These are phyloP conservation scores for Zhuliangozyma parablackwelliae DNA, from an alignment of 1,139 yeast species.

Conservation along the genomic window DNA sequence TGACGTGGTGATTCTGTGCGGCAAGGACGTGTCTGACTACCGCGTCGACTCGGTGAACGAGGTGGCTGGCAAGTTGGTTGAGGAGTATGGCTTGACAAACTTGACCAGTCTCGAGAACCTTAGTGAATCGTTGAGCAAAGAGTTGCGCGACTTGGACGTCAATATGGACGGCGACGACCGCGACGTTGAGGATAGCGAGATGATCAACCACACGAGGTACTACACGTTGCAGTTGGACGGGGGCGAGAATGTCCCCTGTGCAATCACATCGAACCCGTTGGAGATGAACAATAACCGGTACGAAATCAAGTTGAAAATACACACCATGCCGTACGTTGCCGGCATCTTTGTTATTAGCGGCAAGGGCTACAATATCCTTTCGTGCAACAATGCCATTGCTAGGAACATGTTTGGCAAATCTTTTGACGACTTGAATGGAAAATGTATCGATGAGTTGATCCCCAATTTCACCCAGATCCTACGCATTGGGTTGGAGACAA, in stretches of 20 bases:
- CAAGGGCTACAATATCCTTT: conserved; percentile 41
- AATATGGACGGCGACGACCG: conserved; percentile 12
- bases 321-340: conserved; percentile 80
- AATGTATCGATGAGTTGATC: conserved; percentile 52
- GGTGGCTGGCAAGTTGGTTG: conserved; percentile 39
- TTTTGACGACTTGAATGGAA: conserved; percentile 42
- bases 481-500: conserved; percentile 41
- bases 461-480: conserved; percentile 63
- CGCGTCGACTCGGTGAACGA: conserved; percentile 33
- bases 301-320: conserved; percentile 55
- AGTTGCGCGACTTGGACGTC: conserved; percentile 15
- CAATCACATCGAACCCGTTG: conserved; percentile 57
- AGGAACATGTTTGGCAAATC: conserved; percentile 72
- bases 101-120: conserved; percentile 22
- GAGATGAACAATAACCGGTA: conserved; percentile 38
- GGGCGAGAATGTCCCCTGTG: conserved; percentile 58
- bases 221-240: conserved; percentile 51
- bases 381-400: conserved; percentile 77
- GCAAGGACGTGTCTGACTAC: conserved; percentile 19
- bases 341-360: conserved; percentile 75
- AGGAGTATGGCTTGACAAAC: conserved; percentile 16
- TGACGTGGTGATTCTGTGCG: conserved; percentile 49
- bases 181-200: conserved; percentile 37
- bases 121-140: conserved; percentile 28
- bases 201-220: conserved; percentile 55